Conservation (phyloP, 2,329 filamentous ascomycete species). For the Alternaria atra region DNA sequence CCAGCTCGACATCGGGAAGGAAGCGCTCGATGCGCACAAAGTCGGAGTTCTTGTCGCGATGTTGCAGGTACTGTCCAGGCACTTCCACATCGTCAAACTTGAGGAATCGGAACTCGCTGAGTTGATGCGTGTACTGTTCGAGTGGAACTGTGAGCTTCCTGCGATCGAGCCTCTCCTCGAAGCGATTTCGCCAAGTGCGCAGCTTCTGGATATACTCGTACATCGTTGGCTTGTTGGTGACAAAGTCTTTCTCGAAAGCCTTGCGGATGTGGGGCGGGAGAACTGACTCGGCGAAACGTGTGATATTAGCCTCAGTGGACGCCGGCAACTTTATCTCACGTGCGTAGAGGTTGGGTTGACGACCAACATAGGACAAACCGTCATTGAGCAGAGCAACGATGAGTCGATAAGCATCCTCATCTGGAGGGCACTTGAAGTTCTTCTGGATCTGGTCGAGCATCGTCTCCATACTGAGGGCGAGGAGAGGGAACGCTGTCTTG, state of each 20-base stretch:
- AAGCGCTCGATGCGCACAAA: slow-evolving; percentile 98
- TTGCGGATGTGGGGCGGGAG: slow-evolving; percentile 93
- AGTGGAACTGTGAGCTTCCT: slow-evolving; percentile 76
- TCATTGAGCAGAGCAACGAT: slow-evolving; percentile 99
- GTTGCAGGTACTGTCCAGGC: slow-evolving; percentile 94
- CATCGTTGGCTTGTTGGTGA: slow-evolving; percentile 94
- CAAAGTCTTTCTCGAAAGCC: slow-evolving; percentile 97
- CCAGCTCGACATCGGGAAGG: slow-evolving; percentile 90
- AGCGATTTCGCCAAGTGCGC: slow-evolving; percentile 94
- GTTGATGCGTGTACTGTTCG: slow-evolving; percentile 85
- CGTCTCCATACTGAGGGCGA: slow-evolving; percentile 98
- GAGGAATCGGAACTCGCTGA: slow-evolving; percentile 96
- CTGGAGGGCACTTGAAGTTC: slow-evolving; percentile 98
- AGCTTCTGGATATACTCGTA: slow-evolving; percentile 98
- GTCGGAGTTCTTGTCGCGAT: slow-evolving; percentile 99
- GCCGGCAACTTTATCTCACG: slow-evolving; percentile 89
- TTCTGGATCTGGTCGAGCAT: slow-evolving; percentile 99
- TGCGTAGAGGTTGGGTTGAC: slow-evolving; percentile 85
- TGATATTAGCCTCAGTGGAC: slow-evolving; percentile 95
- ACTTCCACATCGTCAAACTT: slow-evolving; percentile 99
- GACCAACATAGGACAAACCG: slow-evolving; percentile 88
- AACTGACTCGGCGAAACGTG: slow-evolving; percentile 94
- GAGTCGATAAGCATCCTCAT: slow-evolving; percentile 95
- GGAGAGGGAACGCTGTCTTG: slow-evolving; percentile 94
- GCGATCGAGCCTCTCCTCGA: slow-evolving; percentile 95